Evolutionary conservation across 1,284 basidiomycete species (phyloP).

Genomic region (Boletus mariae): DNA sequence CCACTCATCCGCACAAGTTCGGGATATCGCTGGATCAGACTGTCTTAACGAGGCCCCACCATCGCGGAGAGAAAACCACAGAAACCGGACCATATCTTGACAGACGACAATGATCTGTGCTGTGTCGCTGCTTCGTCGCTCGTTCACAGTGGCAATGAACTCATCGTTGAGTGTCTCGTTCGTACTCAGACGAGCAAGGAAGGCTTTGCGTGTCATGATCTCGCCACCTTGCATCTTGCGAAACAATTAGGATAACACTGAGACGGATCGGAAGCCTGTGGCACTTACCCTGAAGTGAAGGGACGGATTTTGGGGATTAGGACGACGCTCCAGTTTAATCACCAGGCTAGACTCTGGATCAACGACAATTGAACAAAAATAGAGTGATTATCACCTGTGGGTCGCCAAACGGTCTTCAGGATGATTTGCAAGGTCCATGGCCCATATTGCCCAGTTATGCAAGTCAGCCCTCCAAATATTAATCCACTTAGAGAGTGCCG

Average conservation of each 20-base stretch:
- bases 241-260: not conserved
- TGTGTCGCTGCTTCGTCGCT: constrained; percentile 28
- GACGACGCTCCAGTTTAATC: constrained; percentile 19
- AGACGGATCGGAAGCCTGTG: not conserved
- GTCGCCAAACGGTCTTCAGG: constrained; percentile 19
- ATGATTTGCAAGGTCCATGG: constrained; percentile 30
- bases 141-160: constrained; percentile 22
- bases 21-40: constrained; percentile 16
- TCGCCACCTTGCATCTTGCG: constrained; percentile 27
- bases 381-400: constrained; percentile 9
- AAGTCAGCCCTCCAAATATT: constrained; percentile 23
- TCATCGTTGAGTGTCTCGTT: constrained; percentile 17
- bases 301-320: constrained; percentile 10
- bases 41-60: constrained; percentile 21
- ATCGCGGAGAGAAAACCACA: constrained; percentile 33
- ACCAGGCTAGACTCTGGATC: constrained; percentile 18
- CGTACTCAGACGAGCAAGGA: constrained; percentile 21
- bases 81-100: constrained; percentile 25
- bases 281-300: constrained; percentile 22
- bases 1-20: constrained; percentile 25
- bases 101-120: constrained; percentile 32
- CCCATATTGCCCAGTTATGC: constrained; percentile 20
- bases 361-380: not conserved
- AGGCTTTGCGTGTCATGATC: constrained; percentile 26
- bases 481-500: constrained; percentile 25